A percentile compares a stretch with the other conserved stretches of the same genome.
phyloP scores from a whole-genome alignment of 2,329 filamentous ascomycete genomes.

The Ascochyta clinopodiicola region DNA sequence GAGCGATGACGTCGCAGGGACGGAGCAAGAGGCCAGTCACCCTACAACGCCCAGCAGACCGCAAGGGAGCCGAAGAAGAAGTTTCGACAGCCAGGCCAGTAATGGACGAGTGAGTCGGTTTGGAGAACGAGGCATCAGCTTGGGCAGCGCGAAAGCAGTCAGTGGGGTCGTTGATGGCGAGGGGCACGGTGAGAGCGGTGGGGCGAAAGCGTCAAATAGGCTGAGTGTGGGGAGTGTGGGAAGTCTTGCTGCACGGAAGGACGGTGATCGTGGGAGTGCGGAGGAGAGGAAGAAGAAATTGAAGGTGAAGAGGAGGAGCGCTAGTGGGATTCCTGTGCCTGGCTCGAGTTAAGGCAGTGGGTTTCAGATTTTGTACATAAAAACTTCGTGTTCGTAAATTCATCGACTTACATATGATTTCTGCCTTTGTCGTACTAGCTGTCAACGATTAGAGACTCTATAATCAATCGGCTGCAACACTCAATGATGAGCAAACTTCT shows the following conservation, averaged over 20 bases:
- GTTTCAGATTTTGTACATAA: neutral
- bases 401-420: too few relatives aligned
- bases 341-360: neutral
- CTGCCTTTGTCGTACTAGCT: too few relatives aligned
- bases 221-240: constrained; percentile 1
- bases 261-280: constrained; percentile 11
- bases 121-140: constrained; percentile 41
- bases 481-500: too few relatives aligned
- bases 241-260: constrained; percentile 15
- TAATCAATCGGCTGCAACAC: too few relatives aligned
- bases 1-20: constrained; percentile 46
- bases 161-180: constrained; percentile 37
- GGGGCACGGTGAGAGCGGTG: constrained; percentile 32
- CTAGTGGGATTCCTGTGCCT: constrained; percentile 5
- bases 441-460: too few relatives aligned
- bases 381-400: too few relatives aligned
- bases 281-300: constrained; percentile 16
- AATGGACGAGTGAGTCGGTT: constrained; percentile 33
- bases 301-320: constrained; percentile 11
- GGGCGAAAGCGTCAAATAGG: neutral
- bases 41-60: constrained; percentile 22
- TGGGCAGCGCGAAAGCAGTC: constrained; percentile 42
- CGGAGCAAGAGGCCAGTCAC: constrained; percentile 28
- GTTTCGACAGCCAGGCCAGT: constrained; percentile 40
- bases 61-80: constrained; percentile 18